Evolutionary conservation across 352 stramenopile species (phyloP).

Genomic region (Pythium grandisporangium): DNA sequence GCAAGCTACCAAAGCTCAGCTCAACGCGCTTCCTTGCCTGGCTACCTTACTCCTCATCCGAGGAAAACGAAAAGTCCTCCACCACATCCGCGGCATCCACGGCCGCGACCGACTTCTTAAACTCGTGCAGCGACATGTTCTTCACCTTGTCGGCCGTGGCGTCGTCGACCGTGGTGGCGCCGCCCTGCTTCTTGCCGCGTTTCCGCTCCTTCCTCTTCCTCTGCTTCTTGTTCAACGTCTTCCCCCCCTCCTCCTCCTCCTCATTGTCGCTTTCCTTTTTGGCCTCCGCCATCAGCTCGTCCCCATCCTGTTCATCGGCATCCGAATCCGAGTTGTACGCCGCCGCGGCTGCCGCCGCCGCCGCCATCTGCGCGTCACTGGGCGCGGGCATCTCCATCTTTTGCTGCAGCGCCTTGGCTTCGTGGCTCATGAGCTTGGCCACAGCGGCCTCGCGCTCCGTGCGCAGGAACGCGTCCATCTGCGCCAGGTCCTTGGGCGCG

Average conservation of each 20-base stretch:
- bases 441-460: conserved; percentile 72
- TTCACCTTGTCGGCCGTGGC: conserved; percentile 68
- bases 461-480: conserved; percentile 84
- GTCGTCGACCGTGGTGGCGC: conserved; percentile 27
- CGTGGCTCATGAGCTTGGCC: conserved; percentile 76
- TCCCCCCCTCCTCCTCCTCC: conserved; percentile 26
- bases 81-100: conserved; percentile 70
- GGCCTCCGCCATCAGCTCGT: conserved; percentile 4
- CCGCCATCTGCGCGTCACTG: conserved; percentile 12
- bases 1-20: too few species aligned
- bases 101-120: conserved; percentile 62
- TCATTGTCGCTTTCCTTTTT: conserved; percentile 18
- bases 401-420: conserved; percentile 52
- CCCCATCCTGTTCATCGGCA: conserved; percentile 23
- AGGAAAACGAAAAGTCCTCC: conserved; percentile 70
- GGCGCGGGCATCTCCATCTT: conserved; percentile 81
- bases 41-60: conserved; percentile 56
- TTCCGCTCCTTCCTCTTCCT: conserved; percentile 25
- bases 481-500: conserved; percentile 71
- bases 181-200: conserved; percentile 23
- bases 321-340: conserved; percentile 21
- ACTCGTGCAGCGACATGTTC: conserved; percentile 76
- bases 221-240: conserved; percentile 31
- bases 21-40: too few species aligned
- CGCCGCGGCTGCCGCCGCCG: conserved; percentile 6